Conservation (phyloP, 805 yeast genomes). For the Hanseniaspora mollemarum region DNA sequence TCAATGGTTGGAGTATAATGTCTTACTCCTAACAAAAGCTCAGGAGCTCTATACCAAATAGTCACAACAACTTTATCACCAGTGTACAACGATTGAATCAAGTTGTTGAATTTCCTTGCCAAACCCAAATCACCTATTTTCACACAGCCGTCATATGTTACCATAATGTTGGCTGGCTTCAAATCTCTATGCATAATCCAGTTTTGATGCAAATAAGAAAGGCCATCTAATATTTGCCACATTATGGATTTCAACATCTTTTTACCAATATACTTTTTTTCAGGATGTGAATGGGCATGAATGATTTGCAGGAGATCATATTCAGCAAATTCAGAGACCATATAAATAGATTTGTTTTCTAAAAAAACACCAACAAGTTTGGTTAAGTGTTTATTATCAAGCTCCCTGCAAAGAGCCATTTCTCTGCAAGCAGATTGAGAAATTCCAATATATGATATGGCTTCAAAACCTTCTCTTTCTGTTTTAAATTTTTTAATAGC, state of each 20-base stretch:
- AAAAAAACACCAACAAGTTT: constrained; percentile 69
- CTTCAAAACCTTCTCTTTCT: constrained; percentile 77
- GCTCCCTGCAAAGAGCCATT: constrained; percentile 86
- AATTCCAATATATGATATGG: constrained; percentile 81
- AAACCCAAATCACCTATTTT: constrained; percentile 92
- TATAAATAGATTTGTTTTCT: constrained; percentile 80
- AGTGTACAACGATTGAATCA: constrained; percentile 71
- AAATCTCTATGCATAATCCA: constrained; percentile 94
- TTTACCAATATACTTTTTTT: constrained; percentile 64
- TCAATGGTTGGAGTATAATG: constrained; percentile 91
- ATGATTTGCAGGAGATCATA: constrained; percentile 89
- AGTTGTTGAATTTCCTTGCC: constrained; percentile 78
- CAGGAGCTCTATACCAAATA: constrained; percentile 95
- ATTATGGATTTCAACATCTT: constrained; percentile 68
- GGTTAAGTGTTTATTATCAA: constrained; percentile 68
- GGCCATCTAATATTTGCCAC: constrained; percentile 90
- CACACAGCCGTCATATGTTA: constrained; percentile 74
- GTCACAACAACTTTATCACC: constrained; percentile 96
- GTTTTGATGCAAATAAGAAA: constrained; percentile 81
- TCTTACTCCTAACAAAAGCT: constrained; percentile 74
- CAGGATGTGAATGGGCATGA: constrained; percentile 89
- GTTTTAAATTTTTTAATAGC: constrained; percentile 95
- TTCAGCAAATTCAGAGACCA: constrained; percentile 94
- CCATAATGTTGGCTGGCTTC: constrained; percentile 97
- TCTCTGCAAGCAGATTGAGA: constrained; percentile 94